Conservation (phyloP, 2,329 filamentous ascomycete species). For the Clonostachys solani region DNA sequence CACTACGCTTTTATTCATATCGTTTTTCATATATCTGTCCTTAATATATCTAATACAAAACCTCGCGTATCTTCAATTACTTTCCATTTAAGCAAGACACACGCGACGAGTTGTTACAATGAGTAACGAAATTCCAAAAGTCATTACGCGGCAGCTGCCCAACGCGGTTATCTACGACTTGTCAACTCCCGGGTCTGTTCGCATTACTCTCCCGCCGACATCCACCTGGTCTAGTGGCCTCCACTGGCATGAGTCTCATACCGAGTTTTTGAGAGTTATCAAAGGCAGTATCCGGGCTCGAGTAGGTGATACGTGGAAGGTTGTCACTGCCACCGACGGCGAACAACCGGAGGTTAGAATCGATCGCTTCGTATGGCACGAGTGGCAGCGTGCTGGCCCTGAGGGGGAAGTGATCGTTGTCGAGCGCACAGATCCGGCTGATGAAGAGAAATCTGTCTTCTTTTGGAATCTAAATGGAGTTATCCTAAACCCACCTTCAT, state of each 20-base stretch:
- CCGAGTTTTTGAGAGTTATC: conserved; percentile 37
- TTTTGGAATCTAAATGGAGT: conserved; percentile 44
- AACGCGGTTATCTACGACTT: conserved; percentile 19
- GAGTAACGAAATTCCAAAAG: too few relatives aligned
- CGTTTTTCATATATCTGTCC: too few relatives aligned
- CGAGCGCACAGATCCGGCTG: conserved; percentile 39
- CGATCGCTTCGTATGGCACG: conserved; percentile 26
- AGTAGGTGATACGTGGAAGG: conserved; percentile 6
- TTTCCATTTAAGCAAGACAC: too few relatives aligned
- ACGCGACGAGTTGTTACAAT: too few relatives aligned
- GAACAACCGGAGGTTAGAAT: not conserved
- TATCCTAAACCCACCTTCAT: conserved; percentile 17
- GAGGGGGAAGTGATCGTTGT: conserved; percentile 30
- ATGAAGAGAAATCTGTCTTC: conserved; percentile 39
- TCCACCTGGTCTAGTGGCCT: conserved; percentile 43
- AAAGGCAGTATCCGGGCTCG: conserved; percentile 24
- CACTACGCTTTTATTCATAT: too few relatives aligned
- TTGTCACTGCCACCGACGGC: not conserved
- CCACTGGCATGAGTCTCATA: conserved; percentile 43
- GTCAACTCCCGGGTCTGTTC: conserved; percentile 25
- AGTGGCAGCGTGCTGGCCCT: conserved; percentile 35
- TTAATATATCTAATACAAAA: too few relatives aligned
- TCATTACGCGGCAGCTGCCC: too few relatives aligned
- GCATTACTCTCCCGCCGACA: conserved; percentile 32
- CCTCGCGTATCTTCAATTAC: too few relatives aligned